phyloP scores from a whole-genome alignment of 495 filamentous ascomycete species.

The Penicillium cosmopolitanum region DNA sequence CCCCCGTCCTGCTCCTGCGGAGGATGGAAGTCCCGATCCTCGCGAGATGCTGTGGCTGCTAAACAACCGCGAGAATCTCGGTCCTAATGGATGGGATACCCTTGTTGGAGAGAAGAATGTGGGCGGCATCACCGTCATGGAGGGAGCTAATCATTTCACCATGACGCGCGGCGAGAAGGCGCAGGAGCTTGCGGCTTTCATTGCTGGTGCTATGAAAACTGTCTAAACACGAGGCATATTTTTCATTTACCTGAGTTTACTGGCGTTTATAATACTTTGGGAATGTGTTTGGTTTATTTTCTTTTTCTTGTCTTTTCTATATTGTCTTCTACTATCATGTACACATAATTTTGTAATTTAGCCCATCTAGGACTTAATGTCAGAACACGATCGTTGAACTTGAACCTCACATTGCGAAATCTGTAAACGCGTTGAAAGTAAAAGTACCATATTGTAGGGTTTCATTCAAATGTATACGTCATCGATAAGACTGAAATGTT shows the following conservation, averaged over 20 bases:
- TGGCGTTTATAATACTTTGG: background rate
- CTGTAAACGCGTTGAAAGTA: background rate
- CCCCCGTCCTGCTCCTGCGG: conserved; percentile 69
- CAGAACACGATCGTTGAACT: background rate
- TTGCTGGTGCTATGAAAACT: conserved; percentile 29
- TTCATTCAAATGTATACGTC: conserved; percentile 18
- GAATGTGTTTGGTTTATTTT: background rate
- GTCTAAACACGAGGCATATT: conserved; percentile 11
- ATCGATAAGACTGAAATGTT: conserved; percentile 9
- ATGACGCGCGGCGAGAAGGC: conserved; percentile 44
- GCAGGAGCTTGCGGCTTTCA: conserved; percentile 42
- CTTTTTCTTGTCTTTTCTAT: background rate
- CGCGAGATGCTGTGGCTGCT: conserved; percentile 75
- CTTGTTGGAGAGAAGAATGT: conserved; percentile 69
- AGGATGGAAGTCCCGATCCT: conserved; percentile 56
- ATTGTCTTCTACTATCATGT: conserved; percentile 7
- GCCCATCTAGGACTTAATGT: conserved; percentile 5
- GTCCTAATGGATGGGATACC: conserved; percentile 79
- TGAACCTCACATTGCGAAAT: background rate
- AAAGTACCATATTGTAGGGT: background rate
- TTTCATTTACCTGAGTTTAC: conserved; percentile 7
- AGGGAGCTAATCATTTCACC: conserved; percentile 48
- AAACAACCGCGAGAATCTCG: conserved; percentile 77
- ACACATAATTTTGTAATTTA: conserved; percentile 1
- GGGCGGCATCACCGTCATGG: conserved; percentile 55